Base-by-base conservation (phyloP, 768 basidiomycete species). In the Trametes gibbosa region DNA sequence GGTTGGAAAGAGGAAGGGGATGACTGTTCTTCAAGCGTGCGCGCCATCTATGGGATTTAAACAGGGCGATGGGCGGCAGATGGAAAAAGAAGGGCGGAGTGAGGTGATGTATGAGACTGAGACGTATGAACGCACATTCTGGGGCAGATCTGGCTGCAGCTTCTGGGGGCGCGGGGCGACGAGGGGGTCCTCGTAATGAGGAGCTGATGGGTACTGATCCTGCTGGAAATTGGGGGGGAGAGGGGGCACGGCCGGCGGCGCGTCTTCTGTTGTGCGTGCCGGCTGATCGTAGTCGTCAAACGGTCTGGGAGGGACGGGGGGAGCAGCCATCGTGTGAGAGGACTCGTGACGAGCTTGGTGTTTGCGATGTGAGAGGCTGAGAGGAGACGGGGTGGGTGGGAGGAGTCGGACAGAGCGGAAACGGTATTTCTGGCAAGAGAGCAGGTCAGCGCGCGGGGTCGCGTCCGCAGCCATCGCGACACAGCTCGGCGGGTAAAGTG, bases 121-220 rank as follows among this genome's bases (percentile, higher is more conserved):
- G 56, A 9, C 27, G n/a, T 29, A 54, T n/a, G 77, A 9, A 49
- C 81, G 69, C 68, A 86, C 88, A 66, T 87, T 85, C 32, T 80
- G 78, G 19, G 86, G 84, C 0, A 89, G 69, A 61, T 76, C 77
- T 10, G 84, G 84, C 64, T 86, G 82, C 13, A 86, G 56, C 39
- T 82, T 79, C 64, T 86, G 84, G 0, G 89, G 86, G 12, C 84
- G 77, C 5, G 89, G 89, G 0, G 89, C 89, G 2, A 79, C 79
- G 19, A 89, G 71, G 3, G 86, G 77, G 59, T 82, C 66, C 63
- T 79, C 79, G 58, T 78, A 82, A 62, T 84, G 83, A 16, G 79
- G 84, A 0, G 71, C 73, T 2, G 81, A 79, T 19, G 65, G 67
- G 16, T 68, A 64, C 21, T 67, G 59, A 12, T 65, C 61, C 27